These are phyloP conservation scores for Fraxinus nigra DNA, from an alignment of 305 asterid genomes.

Conservation along the genomic window DNA sequence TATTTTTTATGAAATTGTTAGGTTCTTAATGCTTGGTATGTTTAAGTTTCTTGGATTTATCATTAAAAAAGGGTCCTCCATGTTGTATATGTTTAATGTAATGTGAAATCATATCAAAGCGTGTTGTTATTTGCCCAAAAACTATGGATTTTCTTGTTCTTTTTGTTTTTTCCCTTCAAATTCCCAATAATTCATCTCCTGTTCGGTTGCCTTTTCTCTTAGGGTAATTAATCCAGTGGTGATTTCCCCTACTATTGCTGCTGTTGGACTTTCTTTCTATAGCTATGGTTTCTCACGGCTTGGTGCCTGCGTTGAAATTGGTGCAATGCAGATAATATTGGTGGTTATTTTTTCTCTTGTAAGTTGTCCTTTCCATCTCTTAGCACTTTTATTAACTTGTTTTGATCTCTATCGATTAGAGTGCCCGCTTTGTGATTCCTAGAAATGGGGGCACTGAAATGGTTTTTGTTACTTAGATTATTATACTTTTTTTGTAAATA, in stretches of 20 bases:
- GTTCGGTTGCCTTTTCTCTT: conserved; percentile 24
- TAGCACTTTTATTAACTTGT: background rate
- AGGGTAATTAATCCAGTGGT: conserved; percentile 97
- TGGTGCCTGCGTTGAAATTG: conserved; percentile 90
- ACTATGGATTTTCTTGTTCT: background rate
- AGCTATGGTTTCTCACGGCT: conserved; percentile 90
- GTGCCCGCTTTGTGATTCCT: background rate
- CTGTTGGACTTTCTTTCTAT: conserved; percentile 96
- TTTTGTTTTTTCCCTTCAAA: background rate
- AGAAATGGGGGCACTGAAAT: background rate
- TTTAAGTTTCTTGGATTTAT: background rate
- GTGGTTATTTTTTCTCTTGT: conserved; percentile 86
- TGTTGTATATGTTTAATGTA: background rate
- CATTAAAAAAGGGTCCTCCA: background rate
- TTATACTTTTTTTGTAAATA: background rate
- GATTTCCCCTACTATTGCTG: conserved; percentile 91
- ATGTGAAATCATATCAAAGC: background rate
- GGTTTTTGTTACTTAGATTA: background rate
- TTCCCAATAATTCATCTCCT: conserved; percentile 5
- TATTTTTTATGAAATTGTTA: background rate
- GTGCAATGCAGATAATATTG: conserved; percentile 77
- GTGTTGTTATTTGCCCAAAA: background rate
- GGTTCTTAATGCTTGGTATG: background rate
- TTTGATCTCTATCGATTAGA: background rate
- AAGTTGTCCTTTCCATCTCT: conserved; percentile 33